Conservation (phyloP, 2,329 filamentous ascomycete species). For the Exophiala sideris region DNA sequence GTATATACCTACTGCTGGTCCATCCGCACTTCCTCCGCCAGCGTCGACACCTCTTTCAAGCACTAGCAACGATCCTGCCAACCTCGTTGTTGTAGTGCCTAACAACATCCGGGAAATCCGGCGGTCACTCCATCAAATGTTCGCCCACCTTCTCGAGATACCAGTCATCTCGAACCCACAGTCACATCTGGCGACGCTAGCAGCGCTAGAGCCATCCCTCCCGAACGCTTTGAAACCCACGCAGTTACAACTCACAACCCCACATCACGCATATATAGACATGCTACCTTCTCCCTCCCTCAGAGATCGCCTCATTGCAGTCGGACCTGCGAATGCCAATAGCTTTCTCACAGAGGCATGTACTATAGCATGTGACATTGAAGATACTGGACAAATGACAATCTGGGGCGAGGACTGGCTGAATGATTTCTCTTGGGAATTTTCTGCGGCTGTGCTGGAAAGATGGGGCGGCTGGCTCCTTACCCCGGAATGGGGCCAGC, state of each 20-base stretch:
- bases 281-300: constrained; percentile 41
- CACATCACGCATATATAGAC: constrained; percentile 44
- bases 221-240: constrained; percentile 37
- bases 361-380: constrained; percentile 34
- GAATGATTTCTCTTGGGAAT: constrained; percentile 44
- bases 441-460: constrained; percentile 39
- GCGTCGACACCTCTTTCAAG: constrained; percentile 18
- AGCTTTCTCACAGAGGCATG: constrained; percentile 40
- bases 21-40: constrained; percentile 13
- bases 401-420: constrained; percentile 44
- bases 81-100: constrained; percentile 31
- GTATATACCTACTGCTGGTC: constrained; percentile 5
- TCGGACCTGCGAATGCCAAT: constrained; percentile 36
- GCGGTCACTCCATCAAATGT: constrained; percentile 34
- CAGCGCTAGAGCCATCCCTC: constrained; percentile 32
- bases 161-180: constrained; percentile 34
- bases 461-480: constrained; percentile 41
- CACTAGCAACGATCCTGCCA: constrained; percentile 18
- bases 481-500: constrained; percentile 37
- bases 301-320: constrained; percentile 38
- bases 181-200: constrained; percentile 34
- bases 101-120: constrained; percentile 38
- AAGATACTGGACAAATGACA: constrained; percentile 40
- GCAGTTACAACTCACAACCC: constrained; percentile 38
- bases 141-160: constrained; percentile 37